Evolutionary conservation across 164 flowering plant species (phyloP), one percentile per base, ranked within the genome.

Genomic region (Litsea cubeba): DNA sequence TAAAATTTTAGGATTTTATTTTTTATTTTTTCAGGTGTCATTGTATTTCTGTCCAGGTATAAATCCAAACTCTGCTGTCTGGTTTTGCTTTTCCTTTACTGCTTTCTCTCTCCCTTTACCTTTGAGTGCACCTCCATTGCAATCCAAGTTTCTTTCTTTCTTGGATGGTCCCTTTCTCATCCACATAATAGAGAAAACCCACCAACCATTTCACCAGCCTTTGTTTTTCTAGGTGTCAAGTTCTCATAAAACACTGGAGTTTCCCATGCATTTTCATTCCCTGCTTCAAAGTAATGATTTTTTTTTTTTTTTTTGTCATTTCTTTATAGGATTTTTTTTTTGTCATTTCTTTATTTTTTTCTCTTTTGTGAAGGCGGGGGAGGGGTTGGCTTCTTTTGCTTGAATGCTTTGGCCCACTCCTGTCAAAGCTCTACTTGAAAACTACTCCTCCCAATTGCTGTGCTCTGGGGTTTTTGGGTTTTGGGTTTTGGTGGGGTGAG

Each of bases 81-180:
- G 62, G 72, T 50, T 72, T 84, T 80, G 77, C 88, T 82, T 82
- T 83, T 8, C 49, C 84, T 85, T 82, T 83, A 78, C 88, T 80
- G 74, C 76, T 78, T 79, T 82, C 79, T 80, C 80, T 73, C 68
- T 80, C 73, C 78, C 67, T 23, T 26, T 64, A 4, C 26, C 30
- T 72, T 68, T 78, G 72, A 79, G 79, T 54, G 84, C 80, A 84
- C 89, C 88, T 87, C 88, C 90, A 87, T 86, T 91, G 87, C 89
- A 88, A 86, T 84, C 85, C 85, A 87, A 89, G 88, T 87, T 85
- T 86, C 77, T 79, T 72, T 79, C 86, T 77, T 75, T 80, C 87
- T 81, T 79, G 80, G 72, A 63, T 23, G 78, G 79, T 70, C 79
- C 74, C 75, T 76, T 74, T 75, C 74, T 72, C 63, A 66, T 73